Evolutionary conservation across 2,329 filamentous ascomycete species (phyloP).

Genomic region (Trichoderma lentiforme): DNA sequence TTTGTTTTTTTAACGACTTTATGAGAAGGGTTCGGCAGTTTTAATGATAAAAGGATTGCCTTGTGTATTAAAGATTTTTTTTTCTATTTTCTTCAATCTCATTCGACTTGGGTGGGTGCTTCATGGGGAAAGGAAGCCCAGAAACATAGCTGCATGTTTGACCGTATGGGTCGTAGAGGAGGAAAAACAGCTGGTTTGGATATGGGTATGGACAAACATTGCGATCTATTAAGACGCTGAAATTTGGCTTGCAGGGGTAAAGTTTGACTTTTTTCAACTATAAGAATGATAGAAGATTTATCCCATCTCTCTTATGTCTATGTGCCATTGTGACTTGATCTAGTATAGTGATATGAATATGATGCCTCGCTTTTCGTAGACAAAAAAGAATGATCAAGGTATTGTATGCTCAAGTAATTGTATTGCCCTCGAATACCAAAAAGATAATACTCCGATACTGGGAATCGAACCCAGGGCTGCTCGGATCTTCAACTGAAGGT

Average conservation of each 20-base stretch:
- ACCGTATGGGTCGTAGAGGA: neutral
- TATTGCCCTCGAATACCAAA: neutral
- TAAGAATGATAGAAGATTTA: slow-evolving; percentile 16
- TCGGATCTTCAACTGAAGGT: slow-evolving; percentile 24
- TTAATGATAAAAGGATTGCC: slow-evolving; percentile 13
- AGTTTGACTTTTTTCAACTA: slow-evolving; percentile 9
- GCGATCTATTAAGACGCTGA: neutral
- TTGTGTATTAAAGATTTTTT: slow-evolving; percentile 17
- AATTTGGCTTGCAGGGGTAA: neutral
- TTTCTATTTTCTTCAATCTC: neutral
- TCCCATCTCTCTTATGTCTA: neutral
- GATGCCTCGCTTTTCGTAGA: neutral
- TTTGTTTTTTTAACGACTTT: slow-evolving; percentile 16
- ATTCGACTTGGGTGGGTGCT: neutral
- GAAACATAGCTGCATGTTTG: neutral
- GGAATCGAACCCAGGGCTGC: slow-evolving; percentile 37
- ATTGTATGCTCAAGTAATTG: neutral
- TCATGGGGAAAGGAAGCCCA: neutral
- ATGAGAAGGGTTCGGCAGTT: slow-evolving; percentile 10
- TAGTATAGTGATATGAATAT: neutral
- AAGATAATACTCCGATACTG: slow-evolving; percentile 29
- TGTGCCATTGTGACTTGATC: neutral
- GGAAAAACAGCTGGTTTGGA: neutral
- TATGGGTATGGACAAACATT: neutral
- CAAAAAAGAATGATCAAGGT: neutral